Evolutionary conservation across 805 yeast species (phyloP), one percentile per base, ranked within the genome.

Genomic region (Lachancea thermotolerans): DNA sequence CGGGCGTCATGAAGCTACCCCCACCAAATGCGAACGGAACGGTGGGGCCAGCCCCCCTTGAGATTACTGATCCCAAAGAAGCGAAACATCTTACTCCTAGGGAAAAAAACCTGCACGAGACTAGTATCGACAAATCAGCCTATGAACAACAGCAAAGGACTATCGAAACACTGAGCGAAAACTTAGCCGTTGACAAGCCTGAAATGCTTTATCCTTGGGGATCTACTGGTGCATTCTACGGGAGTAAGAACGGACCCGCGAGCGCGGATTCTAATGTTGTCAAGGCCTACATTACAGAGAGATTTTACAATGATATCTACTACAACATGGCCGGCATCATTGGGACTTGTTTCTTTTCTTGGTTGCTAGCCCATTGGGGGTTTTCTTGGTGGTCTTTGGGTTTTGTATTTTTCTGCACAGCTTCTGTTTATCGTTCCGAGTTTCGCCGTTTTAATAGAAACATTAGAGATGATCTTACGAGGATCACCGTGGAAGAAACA

Each of bases 381-480:
- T 77, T 79, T 34, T 85, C 91, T 3, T 59, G 85, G 55, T 73
- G 84, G 60, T 75, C 85, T 6, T 61, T 85, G 14, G 67, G 73
- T 4, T 67, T 82, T 49, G 82, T 85, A 1, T 69, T 82, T 43
- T 62, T 83, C 34, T 72, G 76, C 47, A 72, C 85, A 21, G 73
- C 79, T 21, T 78, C 90, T 0, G 82, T 82, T 12, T 85, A 85
- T 63, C 73, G 84, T 45, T 68, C 79, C 14, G 93, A 85, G 63
- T 79, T 81, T 54, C 76, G 91, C 58, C 75, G 95, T 58, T 84
- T 85, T 60, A 81, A 80, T 59, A 71, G 87, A 52, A 78, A 85
- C 55, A 69, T 84, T 31, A 72, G 88, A 50, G 95, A 85, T 65
- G 95, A 85, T 60, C 75, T 85, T 76, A 69, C 74, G 42, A 75